Base-by-base conservation (phyloP, 805 yeast species). In the Sugiyamaella boreocaroliniensis region DNA sequence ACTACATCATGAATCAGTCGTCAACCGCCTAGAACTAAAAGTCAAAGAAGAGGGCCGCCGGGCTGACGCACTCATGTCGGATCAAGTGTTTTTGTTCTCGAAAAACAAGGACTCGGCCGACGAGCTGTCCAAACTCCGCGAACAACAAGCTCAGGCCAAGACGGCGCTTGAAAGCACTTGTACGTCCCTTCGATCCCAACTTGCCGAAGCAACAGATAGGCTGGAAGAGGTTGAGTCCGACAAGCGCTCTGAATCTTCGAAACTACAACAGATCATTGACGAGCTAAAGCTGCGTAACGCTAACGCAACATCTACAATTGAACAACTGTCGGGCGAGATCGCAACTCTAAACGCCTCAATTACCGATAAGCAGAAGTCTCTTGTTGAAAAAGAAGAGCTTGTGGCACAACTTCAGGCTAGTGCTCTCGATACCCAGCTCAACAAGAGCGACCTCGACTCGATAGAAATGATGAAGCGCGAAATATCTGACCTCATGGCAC, bases 401-500 rank as follows among this genome's bases (percentile, higher is more conserved):
- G 34, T 60, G 22, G 45, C 29, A 15, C 32, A 29, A 9, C 45
- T 56, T 12, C 29, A 50, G 44, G 18, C 53, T 4, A 40, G 44
- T 11, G 43, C 41, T 6, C 19, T 43, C 9, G 12, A 45, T 22
- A 10, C 43, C 12, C 26, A 32, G 29, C n/a, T 29, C 26, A 46
- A 40, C 40, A 19, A 50, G 14, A 46, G 40, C 16, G 59, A 55
- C 14, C n/a, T 37, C 15, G 58, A 58, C 26, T 49, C 54, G 7
- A 53, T 48, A 1, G 58, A 54, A 18, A 20, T 48, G 43, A 20
- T 60, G 12, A 51, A 55, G 19, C 34, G 68, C 57, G 64, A 68
- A 61, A 52, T 54, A 44, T 20, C 64, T 1, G 62, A 73, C 26
- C 83, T 80, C 60, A 59, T 77, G 41, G 64, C 69, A 22, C 73